Percentiles rank a stretch among this genome's conserved stretches.
phyloP scores from a whole-genome alignment of 768 basidiomycete species.

The Macrocybe gigantea region DNA sequence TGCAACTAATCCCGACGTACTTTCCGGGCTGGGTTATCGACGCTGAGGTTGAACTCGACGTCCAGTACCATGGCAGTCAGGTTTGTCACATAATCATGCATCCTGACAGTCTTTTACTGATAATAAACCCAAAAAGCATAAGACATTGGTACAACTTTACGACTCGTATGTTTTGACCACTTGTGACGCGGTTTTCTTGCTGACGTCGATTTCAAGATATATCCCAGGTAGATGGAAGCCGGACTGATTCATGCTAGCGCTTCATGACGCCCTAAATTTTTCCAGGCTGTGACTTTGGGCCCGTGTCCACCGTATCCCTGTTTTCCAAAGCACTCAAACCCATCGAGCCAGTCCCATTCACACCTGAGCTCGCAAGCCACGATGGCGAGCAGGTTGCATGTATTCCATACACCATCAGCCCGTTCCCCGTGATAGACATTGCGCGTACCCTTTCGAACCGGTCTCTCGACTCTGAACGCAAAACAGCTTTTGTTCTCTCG shows the following conservation, averaged over 20 bases:
- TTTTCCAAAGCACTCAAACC: conserved; percentile 18
- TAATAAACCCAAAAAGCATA: conserved; percentile 16
- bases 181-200: conserved; percentile 2
- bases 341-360: conserved; percentile 38
- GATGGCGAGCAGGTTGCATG: conserved; percentile 45
- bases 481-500: conserved; percentile 34
- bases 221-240: conserved; percentile 30
- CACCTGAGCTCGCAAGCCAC: conserved; percentile 38
- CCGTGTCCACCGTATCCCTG: conserved; percentile 39
- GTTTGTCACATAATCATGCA: neutral
- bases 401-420: conserved; percentile 50
- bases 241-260: neutral
- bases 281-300: conserved; percentile 37
- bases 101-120: neutral
- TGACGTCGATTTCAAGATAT: conserved; percentile 26
- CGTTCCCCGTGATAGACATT: conserved; percentile 41
- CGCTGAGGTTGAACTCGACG: conserved; percentile 39
- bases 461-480: conserved; percentile 29
- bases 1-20: conserved; percentile 46
- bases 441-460: conserved; percentile 25
- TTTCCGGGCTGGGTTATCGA: conserved; percentile 62
- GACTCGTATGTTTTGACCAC: conserved; percentile 38
- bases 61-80: conserved; percentile 19
- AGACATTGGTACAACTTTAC: conserved; percentile 25
- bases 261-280: conserved; percentile 1